Evolutionary conservation across 257 asterid species (phyloP).

Genomic region (Phtheirospermum japonicum): DNA sequence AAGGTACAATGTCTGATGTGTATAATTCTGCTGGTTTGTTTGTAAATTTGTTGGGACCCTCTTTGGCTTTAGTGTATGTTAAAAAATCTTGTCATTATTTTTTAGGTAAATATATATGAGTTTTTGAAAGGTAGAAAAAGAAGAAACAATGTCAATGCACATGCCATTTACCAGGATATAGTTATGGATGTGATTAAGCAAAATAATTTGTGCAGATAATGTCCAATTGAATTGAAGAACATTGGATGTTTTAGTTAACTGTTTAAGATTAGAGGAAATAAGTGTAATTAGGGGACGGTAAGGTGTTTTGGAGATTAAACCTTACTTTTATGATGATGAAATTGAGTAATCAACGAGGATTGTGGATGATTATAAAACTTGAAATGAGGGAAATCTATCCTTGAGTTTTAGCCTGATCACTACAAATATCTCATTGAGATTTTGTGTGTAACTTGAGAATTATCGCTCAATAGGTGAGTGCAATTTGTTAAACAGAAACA

Average conservation of each 20-base stretch:
- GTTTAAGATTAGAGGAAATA: not conserved
- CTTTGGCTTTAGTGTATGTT: not conserved
- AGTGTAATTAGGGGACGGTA: not conserved
- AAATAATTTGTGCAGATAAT: not conserved
- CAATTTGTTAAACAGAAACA: not conserved
- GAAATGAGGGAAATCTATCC: not conserved
- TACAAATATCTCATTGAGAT: not conserved
- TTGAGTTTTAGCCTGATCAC: not conserved
- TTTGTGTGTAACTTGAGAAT: not conserved
- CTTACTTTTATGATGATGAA: constrained; percentile 14
- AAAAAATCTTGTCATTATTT: not conserved
- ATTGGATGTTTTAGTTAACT: not conserved
- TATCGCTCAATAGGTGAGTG: not conserved
- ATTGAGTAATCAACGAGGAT: not conserved
- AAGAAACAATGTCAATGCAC: not conserved
- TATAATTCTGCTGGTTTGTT: constrained; percentile 16
- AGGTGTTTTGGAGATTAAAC: not conserved
- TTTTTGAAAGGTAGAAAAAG: not conserved
- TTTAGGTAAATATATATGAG: not conserved
- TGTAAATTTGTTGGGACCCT: not conserved
- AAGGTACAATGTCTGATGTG: constrained; percentile 25
- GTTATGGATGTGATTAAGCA: not conserved
- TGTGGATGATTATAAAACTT: not conserved
- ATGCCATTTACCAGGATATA: not conserved
- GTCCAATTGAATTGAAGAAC: not conserved